Conservation (phyloP, 225 moss, liverwort and hornwort genomes). For the Thuidium tamariscinum region DNA sequence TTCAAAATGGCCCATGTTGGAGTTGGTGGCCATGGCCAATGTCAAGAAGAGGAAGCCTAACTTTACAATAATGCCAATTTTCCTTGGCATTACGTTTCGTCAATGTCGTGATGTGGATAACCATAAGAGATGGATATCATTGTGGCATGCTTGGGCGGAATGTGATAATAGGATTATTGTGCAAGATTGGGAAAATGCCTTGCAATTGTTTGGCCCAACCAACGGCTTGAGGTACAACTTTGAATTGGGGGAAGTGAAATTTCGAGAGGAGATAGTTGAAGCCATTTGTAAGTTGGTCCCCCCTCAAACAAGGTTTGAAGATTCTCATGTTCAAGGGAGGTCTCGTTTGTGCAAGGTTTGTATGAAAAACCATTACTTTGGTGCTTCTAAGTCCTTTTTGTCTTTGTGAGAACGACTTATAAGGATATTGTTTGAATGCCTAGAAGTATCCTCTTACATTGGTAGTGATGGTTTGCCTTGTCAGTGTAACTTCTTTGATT, state of each 20-base stretch:
- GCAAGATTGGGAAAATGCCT: background rate
- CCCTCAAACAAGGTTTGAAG: background rate
- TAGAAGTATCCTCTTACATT: background rate
- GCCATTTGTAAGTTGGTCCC: background rate
- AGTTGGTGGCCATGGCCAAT: background rate
- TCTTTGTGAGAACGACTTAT: rapidly evolving
- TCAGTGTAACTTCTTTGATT: background rate
- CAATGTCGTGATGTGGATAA: background rate
- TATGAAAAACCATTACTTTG: background rate
- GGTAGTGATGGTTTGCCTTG: background rate
- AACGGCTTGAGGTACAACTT: background rate
- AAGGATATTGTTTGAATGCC: background rate
- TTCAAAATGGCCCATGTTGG: background rate
- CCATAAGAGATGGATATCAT: background rate
- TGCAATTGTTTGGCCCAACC: background rate
- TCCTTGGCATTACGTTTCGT: background rate
- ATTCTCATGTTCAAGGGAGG: conserved; percentile 11
- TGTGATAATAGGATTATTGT: background rate
- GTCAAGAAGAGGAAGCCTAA: background rate
- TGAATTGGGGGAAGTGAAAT: background rate
- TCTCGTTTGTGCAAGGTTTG: conserved; percentile 1
- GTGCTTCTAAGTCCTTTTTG: rapidly evolving
- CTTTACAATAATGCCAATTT: background rate
- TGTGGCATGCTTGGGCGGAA: background rate
- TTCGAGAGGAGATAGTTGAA: background rate